Percentiles rank a stretch among this genome's conserved stretches.
Evolutionary conservation across 306 rosid genomes (phyloP).

Genomic region (Styphnolobium japonicum): DNA sequence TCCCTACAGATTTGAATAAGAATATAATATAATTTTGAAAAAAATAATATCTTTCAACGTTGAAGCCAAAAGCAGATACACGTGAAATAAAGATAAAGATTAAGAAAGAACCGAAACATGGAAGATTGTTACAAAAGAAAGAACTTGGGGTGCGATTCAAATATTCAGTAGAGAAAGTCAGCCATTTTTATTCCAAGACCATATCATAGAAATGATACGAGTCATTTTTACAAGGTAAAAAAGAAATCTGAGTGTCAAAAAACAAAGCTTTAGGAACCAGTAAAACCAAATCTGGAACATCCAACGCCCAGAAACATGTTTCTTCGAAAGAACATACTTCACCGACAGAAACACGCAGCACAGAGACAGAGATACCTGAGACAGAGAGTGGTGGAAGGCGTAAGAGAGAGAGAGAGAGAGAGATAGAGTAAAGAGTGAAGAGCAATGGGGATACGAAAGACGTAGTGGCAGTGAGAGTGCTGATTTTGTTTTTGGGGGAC

Average conservation of each 20-base stretch:
- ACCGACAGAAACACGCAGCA: not conserved
- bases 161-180: not conserved
- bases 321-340: not conserved
- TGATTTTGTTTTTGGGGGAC: not conserved
- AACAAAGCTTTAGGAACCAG: too few species aligned
- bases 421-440: not conserved
- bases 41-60: too few species aligned
- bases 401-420: not conserved
- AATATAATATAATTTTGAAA: too few species aligned
- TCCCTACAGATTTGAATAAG: conserved; percentile 17
- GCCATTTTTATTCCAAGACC: too few species aligned
- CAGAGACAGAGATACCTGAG: not conserved
- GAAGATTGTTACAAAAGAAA: too few species aligned
- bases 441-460: not conserved
- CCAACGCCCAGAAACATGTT: not conserved
- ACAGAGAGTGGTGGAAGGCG: not conserved
- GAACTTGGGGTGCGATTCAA: not conserved
- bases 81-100: too few species aligned
- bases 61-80: too few species aligned
- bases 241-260: not conserved
- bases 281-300: too few species aligned
- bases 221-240: not conserved
- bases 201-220: not conserved
- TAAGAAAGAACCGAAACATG: not conserved
- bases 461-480: too few species aligned